Evolutionary conservation across 306 rosid genomes (phyloP), one percentile per base, ranked within the genome.

Genomic region (Lathyrus aphaca): DNA sequence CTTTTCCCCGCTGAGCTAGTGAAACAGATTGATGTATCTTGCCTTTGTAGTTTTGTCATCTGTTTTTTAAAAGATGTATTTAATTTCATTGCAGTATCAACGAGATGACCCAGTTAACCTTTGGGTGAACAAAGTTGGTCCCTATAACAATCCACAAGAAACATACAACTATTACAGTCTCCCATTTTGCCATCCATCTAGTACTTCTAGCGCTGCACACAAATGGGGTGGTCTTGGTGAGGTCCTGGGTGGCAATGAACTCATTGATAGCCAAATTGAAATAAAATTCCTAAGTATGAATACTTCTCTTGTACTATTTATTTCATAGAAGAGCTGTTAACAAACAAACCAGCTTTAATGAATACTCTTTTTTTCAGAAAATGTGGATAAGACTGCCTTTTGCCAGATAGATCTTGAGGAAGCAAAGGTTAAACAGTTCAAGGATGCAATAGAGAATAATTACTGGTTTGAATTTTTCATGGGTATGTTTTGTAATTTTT

Each of bases 201-300:
- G 74, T 57, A 81, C 71, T 77, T 37, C 91, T 79, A 82, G 58
- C 60, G 69, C 96, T 80, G 82, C 77, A 66, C 99, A 95, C 84
- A 95, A 95, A 76, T 95, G 99, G 99, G 99, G 99, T 84, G 99
- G 99, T 72, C 99, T 95, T 71, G 99, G 99, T 59, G 99, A 95
- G 86, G 99, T 95, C 81, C 75, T 95, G 27, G 97, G 99, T 72
- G 99, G 99, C 87, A 95, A 95, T 77, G 99, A 95, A 51, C 96
- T 95, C 68, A 95, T 95, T 7, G 96, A 95, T 53, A 95, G 99
- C 81, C 92, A 82, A 79, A 69, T 91, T 57, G 95, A 84, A 49
- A 87, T 95, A 68, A 89, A 89, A 80, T 91, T 81, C 68, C 82
- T 32, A 76, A 82, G 99, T 87, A 89, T 48, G 89, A 68, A 23